Evolutionary conservation across 331 rosid genomes (phyloP).

Genomic region (Quercus tomentella): DNA sequence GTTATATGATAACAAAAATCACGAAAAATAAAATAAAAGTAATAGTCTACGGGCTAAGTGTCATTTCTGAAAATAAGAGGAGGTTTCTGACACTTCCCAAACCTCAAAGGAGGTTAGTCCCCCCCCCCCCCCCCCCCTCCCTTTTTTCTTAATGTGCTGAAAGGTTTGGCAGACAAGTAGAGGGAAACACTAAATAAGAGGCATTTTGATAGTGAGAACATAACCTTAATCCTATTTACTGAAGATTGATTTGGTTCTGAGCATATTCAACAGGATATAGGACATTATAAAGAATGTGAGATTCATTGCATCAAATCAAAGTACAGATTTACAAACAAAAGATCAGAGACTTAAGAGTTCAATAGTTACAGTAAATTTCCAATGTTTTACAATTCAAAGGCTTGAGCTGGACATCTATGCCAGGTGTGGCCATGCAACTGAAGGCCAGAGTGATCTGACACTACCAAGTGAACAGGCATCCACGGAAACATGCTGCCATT

Average conservation of each 20-base stretch:
- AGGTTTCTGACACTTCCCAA: too few species aligned
- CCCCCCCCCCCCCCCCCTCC: too few species aligned
- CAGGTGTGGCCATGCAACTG: not conserved
- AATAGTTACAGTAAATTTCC: not conserved
- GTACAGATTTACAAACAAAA: not conserved
- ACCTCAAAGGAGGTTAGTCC: too few species aligned
- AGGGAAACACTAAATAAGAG: constrained; percentile 2
- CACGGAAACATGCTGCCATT: not conserved
- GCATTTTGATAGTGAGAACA: not conserved
- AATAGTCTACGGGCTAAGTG: too few species aligned
- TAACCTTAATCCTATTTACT: not conserved
- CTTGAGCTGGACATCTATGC: not conserved
- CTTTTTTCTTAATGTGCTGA: not conserved
- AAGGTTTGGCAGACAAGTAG: not conserved
- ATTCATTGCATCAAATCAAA: not conserved
- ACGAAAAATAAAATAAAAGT: too few species aligned
- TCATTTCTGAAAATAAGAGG: too few species aligned
- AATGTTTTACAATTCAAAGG: not conserved
- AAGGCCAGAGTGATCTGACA: not conserved
- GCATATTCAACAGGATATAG: not conserved
- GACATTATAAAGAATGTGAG: not conserved
- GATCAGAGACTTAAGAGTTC: not conserved
- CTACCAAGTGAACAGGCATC: not conserved
- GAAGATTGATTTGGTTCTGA: constrained; percentile 5
- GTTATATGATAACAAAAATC: too few species aligned